A percentile compares a stretch with the other conserved stretches of the same genome.
Conservation (phyloP, 257 asterid genomes). For the Ilex aquifolium region DNA sequence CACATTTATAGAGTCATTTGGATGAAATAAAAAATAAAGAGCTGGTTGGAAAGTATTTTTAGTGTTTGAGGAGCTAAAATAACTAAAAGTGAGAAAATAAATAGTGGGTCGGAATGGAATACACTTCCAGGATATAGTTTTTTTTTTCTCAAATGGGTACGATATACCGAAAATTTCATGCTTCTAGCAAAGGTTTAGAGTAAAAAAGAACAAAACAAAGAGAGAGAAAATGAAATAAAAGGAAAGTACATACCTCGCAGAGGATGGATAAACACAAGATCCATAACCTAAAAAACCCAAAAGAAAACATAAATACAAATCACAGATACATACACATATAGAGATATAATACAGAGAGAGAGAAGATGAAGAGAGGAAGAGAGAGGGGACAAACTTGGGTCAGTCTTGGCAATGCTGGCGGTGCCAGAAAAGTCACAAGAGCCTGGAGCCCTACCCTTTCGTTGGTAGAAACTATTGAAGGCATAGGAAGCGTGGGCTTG, state of each 20-base stretch:
- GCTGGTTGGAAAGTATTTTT: too few relatives aligned
- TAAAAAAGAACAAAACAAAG: background rate
- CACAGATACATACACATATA: background rate
- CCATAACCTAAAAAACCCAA: slow-evolving; percentile 56
- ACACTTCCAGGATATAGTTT: too few relatives aligned
- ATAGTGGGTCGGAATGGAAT: too few relatives aligned
- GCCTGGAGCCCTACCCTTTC: slow-evolving; percentile 61
- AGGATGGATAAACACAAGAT: slow-evolving; percentile 80
- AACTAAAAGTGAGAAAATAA: too few relatives aligned
- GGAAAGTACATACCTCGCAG: slow-evolving; percentile 37
- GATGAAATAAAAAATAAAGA: too few relatives aligned
- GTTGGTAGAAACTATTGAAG: slow-evolving; percentile 69
- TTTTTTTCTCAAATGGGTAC: too few relatives aligned
- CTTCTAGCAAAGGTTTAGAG: background rate
- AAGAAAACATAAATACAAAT: background rate
- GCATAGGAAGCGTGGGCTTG: slow-evolving; percentile 92
- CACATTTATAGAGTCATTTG: too few relatives aligned
- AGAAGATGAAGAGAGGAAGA: background rate
- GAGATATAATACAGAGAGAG: background rate
- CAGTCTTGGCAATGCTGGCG: slow-evolving; percentile 72
- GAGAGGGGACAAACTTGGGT: slow-evolving; percentile 49
- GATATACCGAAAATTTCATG: too few relatives aligned
- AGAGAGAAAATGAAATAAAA: background rate
- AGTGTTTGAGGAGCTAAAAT: too few relatives aligned
- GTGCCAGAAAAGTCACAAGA: slow-evolving; percentile 72